Evolutionary conservation across 2,329 filamentous ascomycete species (phyloP), one percentile per base, ranked within the genome.

Genomic region (Aspergillus cejpii): DNA sequence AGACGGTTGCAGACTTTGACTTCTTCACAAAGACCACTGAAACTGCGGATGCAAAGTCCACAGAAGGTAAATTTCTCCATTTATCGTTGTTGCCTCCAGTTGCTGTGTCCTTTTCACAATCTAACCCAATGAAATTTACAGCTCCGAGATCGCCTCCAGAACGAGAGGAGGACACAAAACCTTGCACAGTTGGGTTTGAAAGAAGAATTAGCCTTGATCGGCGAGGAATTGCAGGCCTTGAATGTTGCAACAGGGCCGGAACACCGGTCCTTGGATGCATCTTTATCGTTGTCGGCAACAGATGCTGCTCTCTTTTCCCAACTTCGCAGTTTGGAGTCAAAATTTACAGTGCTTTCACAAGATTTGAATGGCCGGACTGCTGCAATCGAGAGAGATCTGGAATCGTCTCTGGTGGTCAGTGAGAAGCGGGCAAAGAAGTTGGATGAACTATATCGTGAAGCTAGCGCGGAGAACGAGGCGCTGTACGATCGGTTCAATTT

Each of bases 401-500:
- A 87, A 33, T 79, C 74, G 15, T 83, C 82, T 1, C 74, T 95
- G 11, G 76, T 80, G 56, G 81, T 87, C 1, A 81, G 80, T 11
- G 89, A 96, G 63, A 78, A 77, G 47, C 90, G 92, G 57, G 83
- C 84, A 47, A 85, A 83, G 56, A 84, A 85, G 31, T 80, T 96
- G 42, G 90, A 96, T 62, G 86, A 94, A 67, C 72, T 95, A 41
- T 94, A 94, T 70, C 85, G 87, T 53, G 88, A 95, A 60, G 80
- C 83, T 12, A 88, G 83, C 56, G 86, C 87, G 0, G 91, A 97
- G 72, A 97, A 96, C 57, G 90, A 96, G 68, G 79, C 91, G 23
- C 74, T 97, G 44, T 96, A 96, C 65, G 85, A 91, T 54, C 84
- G 83, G 49, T 95, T 96, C 73, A 95, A 96, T 59, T 79, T 81